Evolutionary conservation across 768 basidiomycete genomes (phyloP).

Genomic region (Infundibulicybe gibba): DNA sequence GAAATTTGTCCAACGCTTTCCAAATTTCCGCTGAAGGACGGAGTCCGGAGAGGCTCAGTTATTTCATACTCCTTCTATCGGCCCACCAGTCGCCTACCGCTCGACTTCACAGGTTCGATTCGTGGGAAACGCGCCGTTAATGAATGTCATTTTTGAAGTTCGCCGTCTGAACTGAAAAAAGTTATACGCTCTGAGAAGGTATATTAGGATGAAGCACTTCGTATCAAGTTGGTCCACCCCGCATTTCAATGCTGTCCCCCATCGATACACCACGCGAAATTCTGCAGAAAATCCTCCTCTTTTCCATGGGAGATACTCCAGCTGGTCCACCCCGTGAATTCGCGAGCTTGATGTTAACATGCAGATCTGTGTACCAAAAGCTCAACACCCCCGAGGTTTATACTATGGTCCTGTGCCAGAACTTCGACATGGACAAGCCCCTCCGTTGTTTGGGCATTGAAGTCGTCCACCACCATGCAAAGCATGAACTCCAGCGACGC

Average conservation of each 20-base stretch:
- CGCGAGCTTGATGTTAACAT: constrained; percentile 25
- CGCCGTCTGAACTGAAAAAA: constrained; percentile 15
- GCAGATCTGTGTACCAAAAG: constrained; percentile 22
- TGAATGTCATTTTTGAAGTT: constrained; percentile 10
- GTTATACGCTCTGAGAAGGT: constrained; percentile 5
- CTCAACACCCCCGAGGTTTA: constrained; percentile 24
- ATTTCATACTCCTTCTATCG: constrained; percentile 1
- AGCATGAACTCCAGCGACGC: constrained; percentile 43
- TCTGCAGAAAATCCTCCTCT: constrained; percentile 29
- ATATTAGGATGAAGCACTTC: constrained; percentile 10
- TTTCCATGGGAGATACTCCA: constrained; percentile 21
- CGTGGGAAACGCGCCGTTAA: constrained; percentile 14
- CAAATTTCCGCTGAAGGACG: background rate
- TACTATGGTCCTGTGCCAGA: constrained; percentile 37
- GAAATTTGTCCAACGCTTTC: background rate
- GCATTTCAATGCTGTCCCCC: constrained; percentile 23
- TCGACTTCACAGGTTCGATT: background rate
- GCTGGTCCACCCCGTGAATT: constrained; percentile 30
- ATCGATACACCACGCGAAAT: constrained; percentile 27
- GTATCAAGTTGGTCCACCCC: constrained; percentile 1
- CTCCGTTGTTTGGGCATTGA: constrained; percentile 29
- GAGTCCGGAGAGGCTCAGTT: constrained; percentile 1
- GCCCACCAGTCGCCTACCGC: too few relatives aligned
- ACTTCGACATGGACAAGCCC: constrained; percentile 46
- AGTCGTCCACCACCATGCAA: constrained; percentile 25